These are phyloP conservation scores for Claviceps lovelessii DNA, from an alignment of 2,329 filamentous ascomycete species.

Conservation along the genomic window DNA sequence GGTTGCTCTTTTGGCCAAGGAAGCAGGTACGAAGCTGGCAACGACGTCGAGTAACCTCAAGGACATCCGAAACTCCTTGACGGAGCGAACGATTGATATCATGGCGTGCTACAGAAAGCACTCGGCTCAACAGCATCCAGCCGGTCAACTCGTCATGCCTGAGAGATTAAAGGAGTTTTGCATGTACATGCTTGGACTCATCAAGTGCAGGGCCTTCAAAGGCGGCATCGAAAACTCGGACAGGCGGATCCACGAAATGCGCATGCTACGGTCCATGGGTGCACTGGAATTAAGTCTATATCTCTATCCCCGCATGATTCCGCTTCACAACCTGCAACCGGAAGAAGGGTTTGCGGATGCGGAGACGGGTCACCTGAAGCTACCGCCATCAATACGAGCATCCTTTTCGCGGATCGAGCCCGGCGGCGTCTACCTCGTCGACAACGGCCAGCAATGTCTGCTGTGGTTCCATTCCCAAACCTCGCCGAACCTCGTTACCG, in stretches of 20 bases:
- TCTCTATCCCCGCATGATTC: slow-evolving; percentile 86
- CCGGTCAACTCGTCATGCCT: slow-evolving; percentile 84
- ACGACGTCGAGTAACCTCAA: slow-evolving; percentile 58
- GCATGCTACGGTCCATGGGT: slow-evolving; percentile 80
- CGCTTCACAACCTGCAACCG: slow-evolving; percentile 75
- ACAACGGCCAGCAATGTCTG: slow-evolving; percentile 85
- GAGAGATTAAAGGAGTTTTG: slow-evolving; percentile 92
- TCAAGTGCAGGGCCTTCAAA: slow-evolving; percentile 90
- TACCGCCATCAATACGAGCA: slow-evolving; percentile 67
- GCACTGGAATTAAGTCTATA: slow-evolving; percentile 76
- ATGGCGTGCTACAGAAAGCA: slow-evolving; percentile 86
- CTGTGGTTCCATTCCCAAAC: slow-evolving; percentile 89
- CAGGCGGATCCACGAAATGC: slow-evolving; percentile 78
- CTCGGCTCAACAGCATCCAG: slow-evolving; percentile 71
- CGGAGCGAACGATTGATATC: slow-evolving; percentile 86
- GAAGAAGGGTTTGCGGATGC: slow-evolving; percentile 84
- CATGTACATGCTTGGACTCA: slow-evolving; percentile 84
- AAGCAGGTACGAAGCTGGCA: slow-evolving; percentile 74
- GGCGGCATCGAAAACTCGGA: slow-evolving; percentile 83
- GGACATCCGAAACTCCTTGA: slow-evolving; percentile 68
- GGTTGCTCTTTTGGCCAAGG: slow-evolving; percentile 76
- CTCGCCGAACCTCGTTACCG: slow-evolving; percentile 76
- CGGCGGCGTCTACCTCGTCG: slow-evolving; percentile 84
- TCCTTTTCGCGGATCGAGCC: slow-evolving; percentile 82
- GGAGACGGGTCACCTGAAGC: slow-evolving; percentile 69